Base-by-base conservation (phyloP, 1,284 basidiomycete species). In the Hymenochaete sp. region DNA sequence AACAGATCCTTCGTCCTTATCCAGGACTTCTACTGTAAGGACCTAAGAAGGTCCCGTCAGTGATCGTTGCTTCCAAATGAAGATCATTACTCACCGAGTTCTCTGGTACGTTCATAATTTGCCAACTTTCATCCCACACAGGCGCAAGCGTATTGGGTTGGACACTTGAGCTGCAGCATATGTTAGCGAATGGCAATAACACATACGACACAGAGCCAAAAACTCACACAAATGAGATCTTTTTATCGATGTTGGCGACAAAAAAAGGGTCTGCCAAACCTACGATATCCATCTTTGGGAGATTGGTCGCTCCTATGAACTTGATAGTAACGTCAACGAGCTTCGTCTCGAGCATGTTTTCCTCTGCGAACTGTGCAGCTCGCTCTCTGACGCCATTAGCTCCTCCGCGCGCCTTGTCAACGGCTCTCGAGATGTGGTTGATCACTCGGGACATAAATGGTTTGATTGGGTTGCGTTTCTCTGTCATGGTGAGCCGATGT, bases 111-210 rank as follows among this genome's bases (percentile, higher is more conserved):
- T 82, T 83, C 61, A 75, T 79, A 52, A 85, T 61, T 31, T 65
- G 63, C 83, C 83, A 86, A 16, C 67, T 52, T 55, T 84, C 83
- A 54, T 87, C 80, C 83, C 83, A 86, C 19, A 82, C 77, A 0
- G 83, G 83, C 0, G 63, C 56, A 14, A 77, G 61, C 4, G 76
- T 79, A 44, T 76, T 66, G 14, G 62, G 51, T 53, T 79, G 69
- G 9, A 85, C 78, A 0, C 77, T 73, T 0, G 83, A 87, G 39
- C 83, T 86, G 28, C 18, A 14, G 35, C 25, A 27, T 19, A 5
- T 14, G 32, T 6, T 35, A 10, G 22, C 13, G 9, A n/a, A 24
- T 9, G 4, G 7, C 25, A 10, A 35, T 10, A 31, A 40, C 8
- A 10, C 24, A 2, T 5, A 29, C 24, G 38, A 28, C 2, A 10